Evolutionary conservation across 1,139 yeast genomes (phyloP).

Genomic region (Sugiyamaella paludigena): DNA sequence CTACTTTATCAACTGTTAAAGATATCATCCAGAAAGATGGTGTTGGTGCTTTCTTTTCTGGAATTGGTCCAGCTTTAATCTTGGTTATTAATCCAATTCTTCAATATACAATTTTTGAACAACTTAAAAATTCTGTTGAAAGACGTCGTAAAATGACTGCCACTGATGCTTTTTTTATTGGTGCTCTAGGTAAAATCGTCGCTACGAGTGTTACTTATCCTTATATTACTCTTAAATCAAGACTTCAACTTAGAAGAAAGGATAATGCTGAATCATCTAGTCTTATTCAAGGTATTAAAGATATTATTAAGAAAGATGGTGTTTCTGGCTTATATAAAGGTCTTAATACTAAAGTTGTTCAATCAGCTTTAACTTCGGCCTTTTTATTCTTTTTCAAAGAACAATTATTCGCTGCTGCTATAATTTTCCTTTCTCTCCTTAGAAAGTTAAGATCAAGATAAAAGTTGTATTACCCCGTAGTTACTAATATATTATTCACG

Average conservation of each 20-base stretch:
- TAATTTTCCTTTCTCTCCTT: slow-evolving; percentile 31
- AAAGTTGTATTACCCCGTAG: neutral
- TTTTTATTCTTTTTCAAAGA: slow-evolving; percentile 89
- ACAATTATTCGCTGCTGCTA: slow-evolving; percentile 50
- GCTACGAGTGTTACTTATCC: slow-evolving; percentile 91
- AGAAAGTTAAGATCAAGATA: slow-evolving; percentile 23
- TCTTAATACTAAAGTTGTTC: slow-evolving; percentile 71
- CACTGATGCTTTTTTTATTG: slow-evolving; percentile 75
- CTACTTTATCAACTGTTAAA: slow-evolving; percentile 53
- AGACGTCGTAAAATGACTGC: slow-evolving; percentile 52
- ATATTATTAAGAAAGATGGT: slow-evolving; percentile 68
- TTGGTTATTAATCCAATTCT: slow-evolving; percentile 85
- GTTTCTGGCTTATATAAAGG: slow-evolving; percentile 78
- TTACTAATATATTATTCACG: neutral
- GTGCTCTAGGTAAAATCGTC: slow-evolving; percentile 83
- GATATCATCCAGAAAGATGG: slow-evolving; percentile 75
- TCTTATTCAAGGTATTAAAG: slow-evolving; percentile 37
- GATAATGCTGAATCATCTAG: slow-evolving; percentile 31
- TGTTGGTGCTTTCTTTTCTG: slow-evolving; percentile 62
- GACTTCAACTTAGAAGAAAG: slow-evolving; percentile 70
- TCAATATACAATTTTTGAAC: slow-evolving; percentile 90
- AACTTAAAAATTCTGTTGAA: slow-evolving; percentile 64
- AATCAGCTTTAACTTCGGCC: slow-evolving; percentile 85
- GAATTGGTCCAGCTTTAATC: slow-evolving; percentile 82
- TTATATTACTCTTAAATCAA: slow-evolving; percentile 78